Base-by-base conservation (phyloP, 305 asterid species). In the Fraxinus ornus region DNA sequence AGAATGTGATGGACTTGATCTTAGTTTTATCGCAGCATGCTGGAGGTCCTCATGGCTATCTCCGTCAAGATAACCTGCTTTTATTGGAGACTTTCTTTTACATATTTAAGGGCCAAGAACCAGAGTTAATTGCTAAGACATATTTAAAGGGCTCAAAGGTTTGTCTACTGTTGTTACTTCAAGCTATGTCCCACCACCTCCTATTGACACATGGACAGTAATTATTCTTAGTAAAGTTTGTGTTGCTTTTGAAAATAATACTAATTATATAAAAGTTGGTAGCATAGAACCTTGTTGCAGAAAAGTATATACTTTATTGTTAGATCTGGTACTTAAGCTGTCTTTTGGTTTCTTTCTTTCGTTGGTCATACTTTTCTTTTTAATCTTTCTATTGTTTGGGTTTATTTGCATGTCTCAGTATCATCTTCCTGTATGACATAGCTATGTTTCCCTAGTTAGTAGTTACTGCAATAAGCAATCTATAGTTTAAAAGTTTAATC, bases 1-100 rank as follows among this genome's bases (percentile, higher is more conserved):
- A 96, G 88, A 93, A 96, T 86, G 97, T 94, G 79, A 96, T 93
- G 98, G 99, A 96, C 83, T 84, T 94, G 85, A 87, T 96, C 85
- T 87, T 93, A 83, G 98, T 89, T 21, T 84, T 96, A 39, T 87
- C 97, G 1, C 98, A 93, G 87, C 98, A 93, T 85, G 86, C 93
- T 79, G 96, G 97, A 80, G 96, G 93, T 81, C 87, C 97, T 73
- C 85, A 85, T 83, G 89, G 94, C 84, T 86, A 86, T 89, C 91
- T 93, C 82, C 93, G 93, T 9, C 98, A 96, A 64, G 99, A 96
- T 86, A 96, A 96, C 89, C 86, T 96, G 88, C 98, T 96, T 87
- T 87, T 94, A 75, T 78, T 96, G 88, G 99, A 96, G 86, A 91
- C 90, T 62, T 96, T 89, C 85, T 86, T 88, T 86, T 86, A 92